These are phyloP conservation scores for Linnemannia schmuckeri DNA, from an alignment of 192 early-diverging fungal species.

Conservation along the genomic window DNA sequence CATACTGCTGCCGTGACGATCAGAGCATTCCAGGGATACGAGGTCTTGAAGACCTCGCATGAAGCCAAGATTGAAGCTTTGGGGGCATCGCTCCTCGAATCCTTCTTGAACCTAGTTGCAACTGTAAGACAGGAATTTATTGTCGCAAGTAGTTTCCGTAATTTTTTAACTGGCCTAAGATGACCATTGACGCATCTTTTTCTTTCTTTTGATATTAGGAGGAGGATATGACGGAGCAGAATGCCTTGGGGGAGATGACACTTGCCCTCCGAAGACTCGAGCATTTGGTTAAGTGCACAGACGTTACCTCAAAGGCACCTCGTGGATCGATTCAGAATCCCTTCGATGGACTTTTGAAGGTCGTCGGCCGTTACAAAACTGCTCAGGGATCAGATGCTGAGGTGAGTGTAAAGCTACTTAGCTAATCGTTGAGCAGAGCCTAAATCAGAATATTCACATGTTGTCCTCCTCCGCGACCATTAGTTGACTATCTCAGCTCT, in stretches of 20 bases:
- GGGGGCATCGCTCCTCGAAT: constrained; percentile 27
- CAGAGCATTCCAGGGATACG: constrained; percentile 50
- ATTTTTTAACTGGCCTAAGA: neutral
- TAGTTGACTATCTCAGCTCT: constrained; percentile 45
- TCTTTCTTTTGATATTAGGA: constrained; percentile 4
- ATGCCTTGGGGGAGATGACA: constrained; percentile 18
- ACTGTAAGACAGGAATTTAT: neutral
- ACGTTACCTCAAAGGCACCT: constrained; percentile 25
- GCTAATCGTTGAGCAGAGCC: no score
- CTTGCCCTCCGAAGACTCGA: constrained; percentile 34
- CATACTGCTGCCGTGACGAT: constrained; percentile 57
- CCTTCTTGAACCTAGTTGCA: constrained; percentile 22
- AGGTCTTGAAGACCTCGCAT: constrained; percentile 49
- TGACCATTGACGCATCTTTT: neutral
- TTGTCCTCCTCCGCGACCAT: neutral
- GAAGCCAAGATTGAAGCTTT: constrained; percentile 55
- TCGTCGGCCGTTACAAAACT: constrained; percentile 22
- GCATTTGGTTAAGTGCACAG: constrained; percentile 49
- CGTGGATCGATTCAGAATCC: constrained; percentile 18
- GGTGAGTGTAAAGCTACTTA: constrained; percentile 18
- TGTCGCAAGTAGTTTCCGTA: neutral
- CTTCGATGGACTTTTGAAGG: constrained; percentile 32
- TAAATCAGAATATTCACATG: neutral
- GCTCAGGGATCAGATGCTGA: constrained; percentile 26
- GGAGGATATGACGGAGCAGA: constrained; percentile 4